Conservation (phyloP, 106 monocot species). For the Dendrobium chrysotoxum region DNA sequence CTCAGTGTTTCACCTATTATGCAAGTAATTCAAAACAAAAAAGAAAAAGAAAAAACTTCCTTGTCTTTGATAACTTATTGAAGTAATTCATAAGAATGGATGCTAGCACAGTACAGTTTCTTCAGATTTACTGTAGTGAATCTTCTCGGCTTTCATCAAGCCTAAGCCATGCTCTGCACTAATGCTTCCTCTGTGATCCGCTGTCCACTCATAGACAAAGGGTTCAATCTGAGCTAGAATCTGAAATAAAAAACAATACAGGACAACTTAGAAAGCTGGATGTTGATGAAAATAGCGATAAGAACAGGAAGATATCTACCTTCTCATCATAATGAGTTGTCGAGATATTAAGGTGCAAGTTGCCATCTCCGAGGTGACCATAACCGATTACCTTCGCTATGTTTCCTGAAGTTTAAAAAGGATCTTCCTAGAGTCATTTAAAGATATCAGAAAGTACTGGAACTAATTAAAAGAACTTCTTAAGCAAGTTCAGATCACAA, state of each 20-base stretch:
- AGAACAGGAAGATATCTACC: slow-evolving; percentile 20
- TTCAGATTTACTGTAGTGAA: slow-evolving; percentile 89
- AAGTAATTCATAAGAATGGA: not conserved
- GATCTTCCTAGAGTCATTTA: not conserved
- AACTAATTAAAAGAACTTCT: not conserved
- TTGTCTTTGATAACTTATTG: not conserved
- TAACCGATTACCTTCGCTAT: slow-evolving; percentile 70
- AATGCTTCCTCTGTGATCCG: slow-evolving; percentile 73
- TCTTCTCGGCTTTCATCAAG: slow-evolving; percentile 94
- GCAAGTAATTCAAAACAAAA: not conserved
- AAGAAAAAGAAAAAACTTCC: not conserved
- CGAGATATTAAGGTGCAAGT: slow-evolving; percentile 82
- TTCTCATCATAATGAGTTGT: slow-evolving; percentile 59
- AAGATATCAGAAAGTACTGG: not conserved
- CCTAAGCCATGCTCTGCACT: slow-evolving; percentile 99
- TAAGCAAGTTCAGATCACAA: not conserved
- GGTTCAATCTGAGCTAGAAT: slow-evolving; percentile 84
- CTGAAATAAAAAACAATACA: slow-evolving; percentile 24
- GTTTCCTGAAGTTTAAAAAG: slow-evolving; percentile 31
- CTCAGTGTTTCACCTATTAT: no score
- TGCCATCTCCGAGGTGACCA: slow-evolving; percentile 97
- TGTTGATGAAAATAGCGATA: not conserved
- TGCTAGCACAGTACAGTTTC: slow-evolving; percentile 46
- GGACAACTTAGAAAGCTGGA: not conserved
- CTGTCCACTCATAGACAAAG: slow-evolving; percentile 95